Evolutionary conservation across 2,329 filamentous ascomycete species (phyloP).

Genomic region (Plenodomus biglobosus): DNA sequence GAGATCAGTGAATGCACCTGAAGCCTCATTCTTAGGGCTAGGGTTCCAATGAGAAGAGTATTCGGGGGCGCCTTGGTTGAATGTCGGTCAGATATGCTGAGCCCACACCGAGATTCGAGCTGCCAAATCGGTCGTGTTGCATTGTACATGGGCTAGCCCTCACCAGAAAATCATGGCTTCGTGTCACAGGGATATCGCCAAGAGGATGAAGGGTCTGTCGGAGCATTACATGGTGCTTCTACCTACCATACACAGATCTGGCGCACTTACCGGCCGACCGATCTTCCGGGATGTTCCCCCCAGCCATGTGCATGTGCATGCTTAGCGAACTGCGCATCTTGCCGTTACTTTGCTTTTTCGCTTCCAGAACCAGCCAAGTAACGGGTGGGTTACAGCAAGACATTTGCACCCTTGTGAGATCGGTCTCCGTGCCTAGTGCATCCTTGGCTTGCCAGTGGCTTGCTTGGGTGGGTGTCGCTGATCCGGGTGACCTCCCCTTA

Average conservation of each 20-base stretch:
- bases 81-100: conserved; percentile 9
- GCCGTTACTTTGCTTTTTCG: conserved; percentile 22
- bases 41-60: conserved; percentile 17
- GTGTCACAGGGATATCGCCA: conserved; percentile 43
- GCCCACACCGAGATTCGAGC: conserved; percentile 21
- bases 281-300: conserved; percentile 22
- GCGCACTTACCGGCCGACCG: conserved; percentile 28
- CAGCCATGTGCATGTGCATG: conserved; percentile 16
- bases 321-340: conserved; percentile 27
- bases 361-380: conserved; percentile 15
- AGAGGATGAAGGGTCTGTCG: conserved; percentile 30
- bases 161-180: conserved; percentile 21
- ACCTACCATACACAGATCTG: conserved; percentile 32
- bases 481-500: not conserved
- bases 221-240: conserved; percentile 26
- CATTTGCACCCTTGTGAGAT: conserved; percentile 20
- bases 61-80: conserved; percentile 1
- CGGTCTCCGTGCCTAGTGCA: conserved; percentile 25
- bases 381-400: conserved; percentile 14
- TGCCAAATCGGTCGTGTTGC: conserved; percentile 31
- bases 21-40: conserved; percentile 33
- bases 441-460: conserved; percentile 29
- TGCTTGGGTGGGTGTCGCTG: conserved; percentile 7
- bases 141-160: conserved; percentile 27
- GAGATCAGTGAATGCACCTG: conserved; percentile 20